Base-by-base conservation (phyloP, 148 eudicot genomes). In the Fagopyrum homotropicum region DNA sequence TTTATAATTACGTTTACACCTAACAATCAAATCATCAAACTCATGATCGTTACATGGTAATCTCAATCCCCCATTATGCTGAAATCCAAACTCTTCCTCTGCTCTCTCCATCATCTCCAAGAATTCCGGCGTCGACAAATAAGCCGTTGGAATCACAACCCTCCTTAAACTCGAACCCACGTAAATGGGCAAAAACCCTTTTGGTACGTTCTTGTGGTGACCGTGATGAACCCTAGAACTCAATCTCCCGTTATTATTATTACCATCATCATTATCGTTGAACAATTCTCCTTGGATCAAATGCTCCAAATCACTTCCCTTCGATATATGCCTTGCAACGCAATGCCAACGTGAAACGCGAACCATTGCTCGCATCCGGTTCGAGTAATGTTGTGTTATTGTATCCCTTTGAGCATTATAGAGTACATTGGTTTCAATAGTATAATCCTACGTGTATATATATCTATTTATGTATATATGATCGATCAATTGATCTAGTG, bases 41-140 rank as follows among this genome's bases (percentile, higher is more conserved):
- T 79, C 78, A 2, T 44, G 44, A 14, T 60, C 78, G 7, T 49
- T 70, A 47, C 78, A 75, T 26, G 82, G 82, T 14, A 79, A 55
- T 30, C 35, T 66, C 72, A 79, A 60, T 44, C 78, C 82, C 6
- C 78, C 82, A 44, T 71, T 60, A 5, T 76, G 82, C 15, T 72
- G n/a, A 30, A 72, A 80, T 29, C 82, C 79, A 45, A 80, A 76
- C 56, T 76, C 82, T 35, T 80, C 76, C 22, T 74, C 82, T 0
- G 66, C 82, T 48, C 30, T 54, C 43, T 76, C 73, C 79, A 76
- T 72, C 66, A 76, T 45, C 3, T 12, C 75, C 70, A 6, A 46
- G 5, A 76, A 76, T 9, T 73, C 77, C 9, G 82, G 79, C 79
- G 72, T 61, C 16, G 79, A 80, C 77, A 80, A 29, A 52, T 73